Base-by-base conservation (phyloP, 2,329 filamentous ascomycete species). In the Xylariomycetidae sp. region DNA sequence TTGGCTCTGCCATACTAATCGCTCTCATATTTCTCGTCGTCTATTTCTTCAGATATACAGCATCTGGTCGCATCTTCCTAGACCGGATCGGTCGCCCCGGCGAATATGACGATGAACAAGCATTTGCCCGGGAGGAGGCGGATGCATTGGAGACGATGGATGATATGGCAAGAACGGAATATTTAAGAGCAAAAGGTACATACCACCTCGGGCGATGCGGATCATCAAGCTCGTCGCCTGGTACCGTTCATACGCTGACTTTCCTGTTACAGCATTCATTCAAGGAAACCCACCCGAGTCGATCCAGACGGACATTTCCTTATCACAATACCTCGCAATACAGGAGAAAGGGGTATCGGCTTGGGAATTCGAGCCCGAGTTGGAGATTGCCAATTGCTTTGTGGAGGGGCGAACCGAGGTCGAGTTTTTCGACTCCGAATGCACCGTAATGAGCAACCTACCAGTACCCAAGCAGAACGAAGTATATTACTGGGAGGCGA, bases 281-380 rank as follows among this genome's bases (percentile, higher is more conserved):
- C 83, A 92, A 59, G 87, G 83, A 36, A 96, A 97, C 56, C 92
- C 90, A 3, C 88, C 92, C 45, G 92, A 98, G 61, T 97, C 92
- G 6, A 69, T 90, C 38, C 88, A 92, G 54, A 97, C 92, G 48
- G 92, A 98, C 57, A 98, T 98, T 45, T 97, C 92, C 15, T 68
- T 98, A 44, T 97, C 92, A 22, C 92, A 98, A 59, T 97, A 95
- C 59, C 75, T 98, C 38, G 92, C 92, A 26, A 98, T 98, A 47
- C 92, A 98, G 66, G 92, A 98, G 67, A 98, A 98, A 62, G 92
- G 92, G 31, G 90, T 98, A n/a, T 95, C 92, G 5, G 92, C 92
- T 6, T 98, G 92, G 92, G 92, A 98, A 61, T 98, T 98, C 54
- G 92, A 97, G 61, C 92, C 92, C n/a, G 92, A 98, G 61, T 68